phyloP scores from a whole-genome alignment of 2,329 filamentous ascomycete species.

The Phaeoacremonium minimum region DNA sequence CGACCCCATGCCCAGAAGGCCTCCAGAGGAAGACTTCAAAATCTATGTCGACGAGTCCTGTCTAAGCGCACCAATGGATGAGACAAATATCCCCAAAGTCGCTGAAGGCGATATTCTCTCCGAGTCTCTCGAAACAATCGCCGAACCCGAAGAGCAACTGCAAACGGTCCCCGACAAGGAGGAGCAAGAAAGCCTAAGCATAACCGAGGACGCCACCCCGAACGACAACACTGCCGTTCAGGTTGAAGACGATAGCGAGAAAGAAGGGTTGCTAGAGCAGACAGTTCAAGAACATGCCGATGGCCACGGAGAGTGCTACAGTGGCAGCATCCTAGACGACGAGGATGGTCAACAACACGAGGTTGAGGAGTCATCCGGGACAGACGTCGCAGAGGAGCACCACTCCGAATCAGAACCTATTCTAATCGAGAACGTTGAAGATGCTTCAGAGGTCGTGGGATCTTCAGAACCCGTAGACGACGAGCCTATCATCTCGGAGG shows the following conservation, averaged over 20 bases:
- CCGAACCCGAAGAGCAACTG: background rate
- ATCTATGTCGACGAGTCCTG: slow-evolving; percentile 45
- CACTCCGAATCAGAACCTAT: too few species aligned
- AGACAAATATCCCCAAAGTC: slow-evolving; percentile 10
- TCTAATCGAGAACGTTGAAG: slow-evolving; percentile 3
- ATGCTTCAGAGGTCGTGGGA: slow-evolving; percentile 5
- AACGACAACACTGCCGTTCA: slow-evolving; percentile 2
- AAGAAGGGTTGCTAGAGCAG: too few species aligned
- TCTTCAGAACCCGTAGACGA: slow-evolving; percentile 1
- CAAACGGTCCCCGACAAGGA: slow-evolving; percentile 1
- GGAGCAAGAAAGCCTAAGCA: background rate
- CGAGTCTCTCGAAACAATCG: slow-evolving; percentile 2
- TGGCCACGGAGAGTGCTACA: too few species aligned
- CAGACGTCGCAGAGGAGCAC: too few species aligned
- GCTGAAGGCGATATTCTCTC: slow-evolving; percentile 1
- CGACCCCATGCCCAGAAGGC: slow-evolving; percentile 6
- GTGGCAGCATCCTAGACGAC: too few species aligned
- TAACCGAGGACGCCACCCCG: background rate
- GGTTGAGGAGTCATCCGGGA: too few species aligned
- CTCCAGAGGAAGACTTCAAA: slow-evolving; percentile 36
- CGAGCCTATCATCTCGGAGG: slow-evolving; percentile 1
- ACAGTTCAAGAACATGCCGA: too few species aligned
- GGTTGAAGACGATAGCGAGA: slow-evolving; percentile 3
- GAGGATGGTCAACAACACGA: too few species aligned
- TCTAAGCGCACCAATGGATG: slow-evolving; percentile 32